A percentile compares a stretch with the other conserved stretches of the same genome.
Evolutionary conservation across 768 basidiomycete species (phyloP).

Genomic region (Leccinum uliginosum): DNA sequence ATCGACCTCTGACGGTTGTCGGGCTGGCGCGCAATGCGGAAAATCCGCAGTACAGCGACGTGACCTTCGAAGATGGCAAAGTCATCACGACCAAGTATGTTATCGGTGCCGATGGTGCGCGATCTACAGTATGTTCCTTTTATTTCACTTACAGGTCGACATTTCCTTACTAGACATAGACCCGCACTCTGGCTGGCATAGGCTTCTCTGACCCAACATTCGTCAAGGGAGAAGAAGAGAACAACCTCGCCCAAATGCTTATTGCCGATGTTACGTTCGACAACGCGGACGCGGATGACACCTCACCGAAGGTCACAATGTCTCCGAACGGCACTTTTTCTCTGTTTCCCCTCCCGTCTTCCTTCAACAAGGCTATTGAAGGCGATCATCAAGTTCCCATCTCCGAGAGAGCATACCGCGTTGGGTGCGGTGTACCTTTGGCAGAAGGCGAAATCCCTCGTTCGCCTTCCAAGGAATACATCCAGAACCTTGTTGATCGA

Average conservation of each 20-base stretch:
- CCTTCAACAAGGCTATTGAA: slow-evolving; percentile 15
- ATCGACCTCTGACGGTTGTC: slow-evolving; percentile 37
- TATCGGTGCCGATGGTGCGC: slow-evolving; percentile 49
- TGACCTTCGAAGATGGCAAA: slow-evolving; percentile 45
- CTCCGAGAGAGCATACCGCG: slow-evolving; percentile 31
- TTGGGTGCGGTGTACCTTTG: slow-evolving; percentile 37
- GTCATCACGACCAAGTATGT: slow-evolving; percentile 43
- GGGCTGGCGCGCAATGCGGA: slow-evolving; percentile 30
- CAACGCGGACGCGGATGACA: not conserved
- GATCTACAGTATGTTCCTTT: slow-evolving; percentile 37
- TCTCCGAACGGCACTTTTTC: slow-evolving; percentile 33
- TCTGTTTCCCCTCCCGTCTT: slow-evolving; percentile 32
- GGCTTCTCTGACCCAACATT: slow-evolving; percentile 42
- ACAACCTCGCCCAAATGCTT: slow-evolving; percentile 36
- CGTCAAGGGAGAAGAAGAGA: slow-evolving; percentile 19
- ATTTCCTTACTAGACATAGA: slow-evolving; percentile 22
- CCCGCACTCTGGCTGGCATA: slow-evolving; percentile 40
- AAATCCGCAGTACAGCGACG: slow-evolving; percentile 31
- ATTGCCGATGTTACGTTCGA: slow-evolving; percentile 45
- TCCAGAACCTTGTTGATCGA: slow-evolving; percentile 40
- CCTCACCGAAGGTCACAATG: slow-evolving; percentile 17
- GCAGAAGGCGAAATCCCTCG: slow-evolving; percentile 33
- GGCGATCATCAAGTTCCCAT: slow-evolving; percentile 1
- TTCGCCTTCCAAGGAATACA: slow-evolving; percentile 36
- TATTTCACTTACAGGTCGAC: not conserved